These are phyloP conservation scores for Westerdykella aurantiaca DNA, from an alignment of 2,329 filamentous ascomycete genomes.

Conservation along the genomic window DNA sequence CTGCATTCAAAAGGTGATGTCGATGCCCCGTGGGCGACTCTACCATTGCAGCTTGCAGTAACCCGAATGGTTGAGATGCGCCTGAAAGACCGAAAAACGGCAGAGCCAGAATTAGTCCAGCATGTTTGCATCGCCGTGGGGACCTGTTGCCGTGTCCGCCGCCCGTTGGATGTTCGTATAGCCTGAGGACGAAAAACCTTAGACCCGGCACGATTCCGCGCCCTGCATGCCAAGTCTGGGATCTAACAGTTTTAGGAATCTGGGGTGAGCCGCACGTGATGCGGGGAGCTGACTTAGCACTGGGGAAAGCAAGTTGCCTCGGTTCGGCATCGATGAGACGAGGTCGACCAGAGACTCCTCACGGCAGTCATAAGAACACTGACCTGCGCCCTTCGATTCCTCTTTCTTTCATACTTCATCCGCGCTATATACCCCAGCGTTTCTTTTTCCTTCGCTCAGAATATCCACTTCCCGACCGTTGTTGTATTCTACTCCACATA, in stretches of 20 bases:
- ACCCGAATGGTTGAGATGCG: too few relatives aligned
- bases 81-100: too few relatives aligned
- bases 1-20: too few relatives aligned
- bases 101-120: too few relatives aligned
- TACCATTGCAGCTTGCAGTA: too few relatives aligned
- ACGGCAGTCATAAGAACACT: slow-evolving; percentile 14
- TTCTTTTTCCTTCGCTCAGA: background rate
- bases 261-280: slow-evolving; percentile 1
- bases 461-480: background rate
- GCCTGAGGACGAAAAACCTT: too few relatives aligned
- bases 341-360: slow-evolving; percentile 11
- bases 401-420: background rate
- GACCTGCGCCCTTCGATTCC: slow-evolving; percentile 8
- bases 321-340: background rate
- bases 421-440: slow-evolving; percentile 1
- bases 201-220: too few relatives aligned
- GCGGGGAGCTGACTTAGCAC: background rate
- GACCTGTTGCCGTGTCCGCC: too few relatives aligned
- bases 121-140: too few relatives aligned
- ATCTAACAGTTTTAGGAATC: background rate
- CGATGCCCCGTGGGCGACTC: too few relatives aligned
- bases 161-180: too few relatives aligned
- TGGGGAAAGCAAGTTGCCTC: background rate
- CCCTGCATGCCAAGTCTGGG: background rate
- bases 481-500: background rate